These are phyloP conservation scores for Acanthamoeba divionensis DNA, from an alignment of 208 protist species.

Conservation along the genomic window DNA sequence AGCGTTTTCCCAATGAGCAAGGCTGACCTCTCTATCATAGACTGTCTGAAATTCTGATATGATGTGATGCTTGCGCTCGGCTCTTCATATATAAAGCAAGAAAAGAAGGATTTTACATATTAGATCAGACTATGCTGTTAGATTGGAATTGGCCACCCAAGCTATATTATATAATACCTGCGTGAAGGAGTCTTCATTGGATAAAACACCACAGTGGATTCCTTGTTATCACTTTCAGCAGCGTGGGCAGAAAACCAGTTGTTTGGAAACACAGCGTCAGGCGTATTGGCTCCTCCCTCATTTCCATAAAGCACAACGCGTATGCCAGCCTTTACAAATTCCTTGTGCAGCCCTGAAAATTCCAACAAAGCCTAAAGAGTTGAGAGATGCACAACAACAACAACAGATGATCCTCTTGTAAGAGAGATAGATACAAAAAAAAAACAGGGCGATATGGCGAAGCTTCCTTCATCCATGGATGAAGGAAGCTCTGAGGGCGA, in stretches of 20 bases:
- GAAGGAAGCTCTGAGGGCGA: constrained; percentile 1
- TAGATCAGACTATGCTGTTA: too few relatives aligned
- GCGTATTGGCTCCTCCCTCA: constrained; percentile 12
- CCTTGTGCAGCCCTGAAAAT: constrained; percentile 18
- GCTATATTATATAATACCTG: background rate
- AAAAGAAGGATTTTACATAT: background rate
- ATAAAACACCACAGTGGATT: constrained; percentile 59
- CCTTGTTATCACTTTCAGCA: background rate
- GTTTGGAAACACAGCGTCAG: constrained; percentile 72
- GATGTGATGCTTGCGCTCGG: constrained; percentile 42
- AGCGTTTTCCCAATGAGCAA: constrained; percentile 63
- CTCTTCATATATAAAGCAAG: background rate
- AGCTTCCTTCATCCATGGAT: background rate
- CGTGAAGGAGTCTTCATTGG: constrained; percentile 67
- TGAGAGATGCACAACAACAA: background rate
- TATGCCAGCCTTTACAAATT: background rate
- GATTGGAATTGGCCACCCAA: background rate
- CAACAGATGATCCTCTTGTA: background rate
- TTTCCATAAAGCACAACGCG: constrained; percentile 34
- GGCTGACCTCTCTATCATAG: constrained; percentile 60
- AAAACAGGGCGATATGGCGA: background rate
- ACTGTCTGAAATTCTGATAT: constrained; percentile 58
- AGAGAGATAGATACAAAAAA: background rate
- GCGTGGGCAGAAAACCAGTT: constrained; percentile 75
- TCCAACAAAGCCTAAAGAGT: background rate